Percentiles rank a stretch among this genome's conserved stretches.
Evolutionary conservation across 495 filamentous ascomycete genomes (phyloP).

Genomic region (Tricharina praecox): DNA sequence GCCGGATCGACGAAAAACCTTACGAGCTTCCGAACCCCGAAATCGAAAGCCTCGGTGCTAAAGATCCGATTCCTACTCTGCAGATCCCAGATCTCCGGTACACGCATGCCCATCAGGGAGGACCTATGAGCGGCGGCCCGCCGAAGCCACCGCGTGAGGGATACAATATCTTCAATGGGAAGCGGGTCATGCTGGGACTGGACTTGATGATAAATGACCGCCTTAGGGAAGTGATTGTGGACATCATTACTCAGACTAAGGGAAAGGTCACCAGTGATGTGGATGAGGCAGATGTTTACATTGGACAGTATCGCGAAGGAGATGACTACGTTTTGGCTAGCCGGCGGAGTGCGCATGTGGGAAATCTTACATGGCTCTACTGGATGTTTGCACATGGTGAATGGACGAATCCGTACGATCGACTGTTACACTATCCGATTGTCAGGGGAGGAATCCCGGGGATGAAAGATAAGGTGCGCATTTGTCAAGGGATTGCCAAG

Average conservation of each 20-base stretch:
- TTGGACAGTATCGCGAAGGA: conserved; percentile 78
- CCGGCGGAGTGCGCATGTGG: conserved; percentile 58
- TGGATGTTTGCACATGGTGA: conserved; percentile 71
- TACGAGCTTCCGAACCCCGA: conserved; percentile 80
- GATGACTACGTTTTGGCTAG: conserved; percentile 60
- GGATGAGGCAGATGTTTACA: conserved; percentile 58
- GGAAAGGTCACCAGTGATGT: conserved; percentile 50
- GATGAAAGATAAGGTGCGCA: conserved; percentile 49
- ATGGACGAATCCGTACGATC: conserved; percentile 65
- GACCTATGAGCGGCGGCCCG: conserved; percentile 18
- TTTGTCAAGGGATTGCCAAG: not conserved
- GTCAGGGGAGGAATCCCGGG: conserved; percentile 58
- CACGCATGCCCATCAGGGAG: conserved; percentile 20
- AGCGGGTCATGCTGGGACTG: conserved; percentile 46
- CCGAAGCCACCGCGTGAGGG: conserved; percentile 12
- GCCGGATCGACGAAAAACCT: conserved; percentile 68
- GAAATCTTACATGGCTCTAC: conserved; percentile 86
- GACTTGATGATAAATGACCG: conserved; percentile 55
- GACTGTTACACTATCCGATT: conserved; percentile 78
- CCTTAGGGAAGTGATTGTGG: conserved; percentile 47
- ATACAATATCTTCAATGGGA: conserved; percentile 49
- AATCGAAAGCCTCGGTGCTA: conserved; percentile 30
- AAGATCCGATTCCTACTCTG: conserved; percentile 13
- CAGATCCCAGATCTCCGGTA: conserved; percentile 21
- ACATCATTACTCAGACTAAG: conserved; percentile 49